These are phyloP conservation scores for Exophiala sideris DNA, from an alignment of 2,329 filamentous ascomycete genomes.

Conservation along the genomic window DNA sequence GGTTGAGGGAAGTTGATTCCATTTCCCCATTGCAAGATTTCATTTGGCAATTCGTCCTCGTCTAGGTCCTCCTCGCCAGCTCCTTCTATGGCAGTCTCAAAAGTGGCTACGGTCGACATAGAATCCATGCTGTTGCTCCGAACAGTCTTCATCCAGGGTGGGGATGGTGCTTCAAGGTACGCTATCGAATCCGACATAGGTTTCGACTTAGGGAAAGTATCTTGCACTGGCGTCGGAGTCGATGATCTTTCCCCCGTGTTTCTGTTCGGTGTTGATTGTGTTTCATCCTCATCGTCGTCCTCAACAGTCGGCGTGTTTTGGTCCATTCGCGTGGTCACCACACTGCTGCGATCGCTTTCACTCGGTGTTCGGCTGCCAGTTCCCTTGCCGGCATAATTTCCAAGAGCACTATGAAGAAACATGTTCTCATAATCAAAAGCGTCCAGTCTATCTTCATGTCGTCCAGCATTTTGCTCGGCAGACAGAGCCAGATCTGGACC, in stretches of 20 bases:
- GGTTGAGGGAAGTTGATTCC: constrained; percentile 13
- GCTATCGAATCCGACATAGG: not conserved
- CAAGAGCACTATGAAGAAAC: constrained; percentile 89
- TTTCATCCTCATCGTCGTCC: constrained; percentile 28
- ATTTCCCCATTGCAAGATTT: constrained; percentile 28
- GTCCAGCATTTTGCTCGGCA: constrained; percentile 55
- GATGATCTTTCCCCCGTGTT: constrained; percentile 2
- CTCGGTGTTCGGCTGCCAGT: constrained; percentile 21
- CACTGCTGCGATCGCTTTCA: constrained; percentile 26
- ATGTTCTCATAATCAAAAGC: constrained; percentile 97
- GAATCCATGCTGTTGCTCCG: constrained; percentile 59
- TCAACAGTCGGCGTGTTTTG: constrained; percentile 21
- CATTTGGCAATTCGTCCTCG: constrained; percentile 34
- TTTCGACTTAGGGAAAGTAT: constrained; percentile 10
- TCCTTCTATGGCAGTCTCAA: constrained; percentile 61
- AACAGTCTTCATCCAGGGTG: constrained; percentile 20
- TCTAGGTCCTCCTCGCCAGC: constrained; percentile 32
- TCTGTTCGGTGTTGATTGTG: not conserved
- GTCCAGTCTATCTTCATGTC: constrained; percentile 90
- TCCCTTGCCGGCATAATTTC: constrained; percentile 48
- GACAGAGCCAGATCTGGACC: constrained; percentile 27
- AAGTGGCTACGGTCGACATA: constrained; percentile 59
- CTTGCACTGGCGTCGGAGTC: constrained; percentile 24
- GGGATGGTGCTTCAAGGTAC: constrained; percentile 6
- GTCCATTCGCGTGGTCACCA: constrained; percentile 23